Percentiles rank a stretch among this genome's conserved stretches.
phyloP scores from a whole-genome alignment of 257 asterid genomes.

The Buddleja alternifolia region DNA sequence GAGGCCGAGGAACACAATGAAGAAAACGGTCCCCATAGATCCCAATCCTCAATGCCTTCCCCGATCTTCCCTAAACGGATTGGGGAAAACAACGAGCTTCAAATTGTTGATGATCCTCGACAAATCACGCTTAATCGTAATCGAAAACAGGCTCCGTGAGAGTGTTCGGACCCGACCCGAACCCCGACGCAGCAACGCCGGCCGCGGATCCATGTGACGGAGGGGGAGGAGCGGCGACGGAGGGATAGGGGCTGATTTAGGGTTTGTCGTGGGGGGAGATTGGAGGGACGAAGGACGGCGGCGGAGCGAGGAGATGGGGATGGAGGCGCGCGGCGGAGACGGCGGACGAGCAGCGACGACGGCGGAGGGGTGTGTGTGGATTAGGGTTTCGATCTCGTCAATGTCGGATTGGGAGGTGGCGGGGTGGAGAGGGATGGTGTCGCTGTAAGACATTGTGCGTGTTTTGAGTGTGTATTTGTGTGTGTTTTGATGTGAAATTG shows the following conservation, averaged over 20 bases:
- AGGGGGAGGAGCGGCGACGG: constrained; percentile 37
- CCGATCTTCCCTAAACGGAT: constrained; percentile 96
- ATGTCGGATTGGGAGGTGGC: constrained; percentile 87
- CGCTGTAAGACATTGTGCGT: constrained; percentile 65
- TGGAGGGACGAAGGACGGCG: constrained; percentile 61
- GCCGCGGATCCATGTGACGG: constrained; percentile 41
- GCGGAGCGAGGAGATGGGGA: constrained; percentile 62
- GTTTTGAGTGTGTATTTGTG: background rate
- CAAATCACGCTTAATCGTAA: constrained; percentile 86
- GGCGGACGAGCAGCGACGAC: constrained; percentile 84
- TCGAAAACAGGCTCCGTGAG: constrained; percentile 96
- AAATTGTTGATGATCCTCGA: constrained; percentile 85
- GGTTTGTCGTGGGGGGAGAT: constrained; percentile 51
- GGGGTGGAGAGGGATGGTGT: constrained; percentile 77
- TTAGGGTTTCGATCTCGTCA: constrained; percentile 97
- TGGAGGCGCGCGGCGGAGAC: constrained; percentile 79
- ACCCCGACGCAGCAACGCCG: constrained; percentile 50
- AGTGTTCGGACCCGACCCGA: constrained; percentile 75
- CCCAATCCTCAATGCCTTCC: constrained; percentile 94
- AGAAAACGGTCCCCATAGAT: constrained; percentile 98
- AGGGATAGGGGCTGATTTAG: constrained; percentile 42
- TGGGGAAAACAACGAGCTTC: constrained; percentile 94
- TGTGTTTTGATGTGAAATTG: no score
- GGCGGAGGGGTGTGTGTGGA: constrained; percentile 62
- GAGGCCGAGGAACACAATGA: constrained; percentile 95